Percentiles rank a stretch among this genome's conserved stretches.
phyloP scores from a whole-genome alignment of 83 land plant genomes.

The Thuja plicata region DNA sequence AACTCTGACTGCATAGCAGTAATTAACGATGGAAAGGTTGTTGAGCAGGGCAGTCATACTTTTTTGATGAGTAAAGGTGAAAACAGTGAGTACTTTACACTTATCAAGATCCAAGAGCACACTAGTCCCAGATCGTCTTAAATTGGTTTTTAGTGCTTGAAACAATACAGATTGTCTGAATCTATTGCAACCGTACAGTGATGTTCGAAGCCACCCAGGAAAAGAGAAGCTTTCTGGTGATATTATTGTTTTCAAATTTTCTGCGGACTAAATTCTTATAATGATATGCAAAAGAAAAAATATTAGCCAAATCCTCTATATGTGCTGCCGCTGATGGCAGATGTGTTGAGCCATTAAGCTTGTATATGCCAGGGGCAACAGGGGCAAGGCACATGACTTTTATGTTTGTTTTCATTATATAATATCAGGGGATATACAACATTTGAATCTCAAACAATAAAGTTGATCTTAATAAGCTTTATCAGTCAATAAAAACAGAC shows the following conservation, averaged over 20 bases:
- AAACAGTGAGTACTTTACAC: conserved; percentile 26
- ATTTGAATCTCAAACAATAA: background rate
- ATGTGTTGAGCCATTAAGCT: background rate
- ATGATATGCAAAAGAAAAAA: no score
- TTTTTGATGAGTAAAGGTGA: conserved; percentile 41
- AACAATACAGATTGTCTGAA: background rate
- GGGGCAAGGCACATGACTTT: background rate
- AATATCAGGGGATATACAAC: no score
- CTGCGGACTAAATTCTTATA: no score
- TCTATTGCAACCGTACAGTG: background rate
- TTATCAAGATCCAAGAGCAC: background rate
- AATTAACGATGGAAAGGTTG: conserved; percentile 41
- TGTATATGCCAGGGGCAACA: background rate
- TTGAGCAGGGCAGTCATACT: conserved; percentile 51
- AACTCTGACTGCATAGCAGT: conserved; percentile 52
- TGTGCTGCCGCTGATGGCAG: no score
- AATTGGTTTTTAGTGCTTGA: background rate
- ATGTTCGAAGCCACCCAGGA: background rate
- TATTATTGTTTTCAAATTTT: no score
- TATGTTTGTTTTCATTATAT: no score
- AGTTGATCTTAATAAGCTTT: background rate
- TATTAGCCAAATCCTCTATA: no score
- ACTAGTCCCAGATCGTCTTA: background rate
- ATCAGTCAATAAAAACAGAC: background rate
- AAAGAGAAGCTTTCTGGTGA: background rate